Conservation (phyloP, 495 filamentous ascomycete genomes). For the Xylaria curta region DNA sequence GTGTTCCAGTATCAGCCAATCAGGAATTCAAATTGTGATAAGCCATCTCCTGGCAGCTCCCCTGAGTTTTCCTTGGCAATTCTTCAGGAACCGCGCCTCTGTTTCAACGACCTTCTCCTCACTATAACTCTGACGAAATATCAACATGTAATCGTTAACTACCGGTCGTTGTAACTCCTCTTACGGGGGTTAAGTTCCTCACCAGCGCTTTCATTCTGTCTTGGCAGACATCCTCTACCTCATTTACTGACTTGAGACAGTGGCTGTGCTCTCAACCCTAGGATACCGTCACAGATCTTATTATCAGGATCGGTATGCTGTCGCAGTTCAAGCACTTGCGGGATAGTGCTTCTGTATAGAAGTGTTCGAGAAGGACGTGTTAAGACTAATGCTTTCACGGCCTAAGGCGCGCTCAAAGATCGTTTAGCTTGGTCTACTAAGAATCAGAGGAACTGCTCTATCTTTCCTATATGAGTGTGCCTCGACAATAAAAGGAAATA, state of each 20-base stretch:
- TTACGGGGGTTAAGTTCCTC: neutral
- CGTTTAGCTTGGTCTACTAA: neutral
- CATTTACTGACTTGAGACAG: constrained; percentile 11
- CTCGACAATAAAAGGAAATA: neutral
- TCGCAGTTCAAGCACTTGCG: neutral
- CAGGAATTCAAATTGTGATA: neutral
- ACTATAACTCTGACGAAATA: neutral
- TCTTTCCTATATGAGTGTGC: neutral
- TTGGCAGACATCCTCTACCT: neutral
- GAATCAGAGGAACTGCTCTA: neutral
- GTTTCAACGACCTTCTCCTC: constrained; percentile 14
- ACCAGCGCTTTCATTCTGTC: neutral
- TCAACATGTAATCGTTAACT: neutral
- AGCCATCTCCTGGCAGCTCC: neutral
- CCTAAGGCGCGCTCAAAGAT: neutral
- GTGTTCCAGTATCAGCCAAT: neutral
- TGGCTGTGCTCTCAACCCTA: constrained; percentile 5
- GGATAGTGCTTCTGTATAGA: neutral
- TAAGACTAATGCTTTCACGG: neutral
- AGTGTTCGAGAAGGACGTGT: constrained; percentile 1
- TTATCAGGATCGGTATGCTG: neutral
- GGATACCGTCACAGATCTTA: constrained; percentile 2
- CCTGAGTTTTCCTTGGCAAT: constrained; percentile 14
- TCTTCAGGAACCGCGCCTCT: neutral
- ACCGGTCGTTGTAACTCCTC: neutral